phyloP scores from a whole-genome alignment of 2,329 filamentous ascomycete genomes.

The Myriangium duriaei region DNA sequence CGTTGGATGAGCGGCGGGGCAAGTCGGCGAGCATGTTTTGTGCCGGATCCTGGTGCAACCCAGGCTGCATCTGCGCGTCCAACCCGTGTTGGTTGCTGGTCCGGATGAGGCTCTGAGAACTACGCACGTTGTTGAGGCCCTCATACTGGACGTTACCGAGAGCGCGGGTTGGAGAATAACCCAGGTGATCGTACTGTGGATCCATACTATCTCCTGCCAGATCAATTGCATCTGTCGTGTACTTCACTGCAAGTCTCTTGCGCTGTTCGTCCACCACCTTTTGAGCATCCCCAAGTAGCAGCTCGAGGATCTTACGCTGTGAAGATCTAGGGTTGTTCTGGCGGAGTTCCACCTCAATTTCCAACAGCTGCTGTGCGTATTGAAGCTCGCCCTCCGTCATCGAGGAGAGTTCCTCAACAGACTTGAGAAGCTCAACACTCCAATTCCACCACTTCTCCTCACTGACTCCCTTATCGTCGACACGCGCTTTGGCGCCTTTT shows the following conservation, averaged over 20 bases:
- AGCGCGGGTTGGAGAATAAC: not conserved
- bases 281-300: constrained; percentile 12
- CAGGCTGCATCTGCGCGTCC: not conserved
- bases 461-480: constrained; percentile 5
- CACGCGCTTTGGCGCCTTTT: constrained; percentile 12
- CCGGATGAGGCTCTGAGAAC: not conserved
- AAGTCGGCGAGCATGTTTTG: not conserved
- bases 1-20: not conserved
- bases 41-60: not conserved
- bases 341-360: constrained; percentile 10
- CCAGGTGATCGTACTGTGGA: not conserved
- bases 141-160: not conserved
- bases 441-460: constrained; percentile 14
- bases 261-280: constrained; percentile 10
- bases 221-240: constrained; percentile 2
- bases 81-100: not conserved
- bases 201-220: constrained; percentile 1
- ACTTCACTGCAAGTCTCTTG: constrained; percentile 7
- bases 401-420: constrained; percentile 12
- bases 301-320: constrained; percentile 12
- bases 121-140: not conserved
- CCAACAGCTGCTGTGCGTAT: constrained; percentile 11
- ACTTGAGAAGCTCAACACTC: constrained; percentile 12
- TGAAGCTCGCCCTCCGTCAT: constrained; percentile 10
- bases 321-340: constrained; percentile 10